phyloP scores from a whole-genome alignment of 768 basidiomycete species.

The Goffeauzyma gilvescens region DNA sequence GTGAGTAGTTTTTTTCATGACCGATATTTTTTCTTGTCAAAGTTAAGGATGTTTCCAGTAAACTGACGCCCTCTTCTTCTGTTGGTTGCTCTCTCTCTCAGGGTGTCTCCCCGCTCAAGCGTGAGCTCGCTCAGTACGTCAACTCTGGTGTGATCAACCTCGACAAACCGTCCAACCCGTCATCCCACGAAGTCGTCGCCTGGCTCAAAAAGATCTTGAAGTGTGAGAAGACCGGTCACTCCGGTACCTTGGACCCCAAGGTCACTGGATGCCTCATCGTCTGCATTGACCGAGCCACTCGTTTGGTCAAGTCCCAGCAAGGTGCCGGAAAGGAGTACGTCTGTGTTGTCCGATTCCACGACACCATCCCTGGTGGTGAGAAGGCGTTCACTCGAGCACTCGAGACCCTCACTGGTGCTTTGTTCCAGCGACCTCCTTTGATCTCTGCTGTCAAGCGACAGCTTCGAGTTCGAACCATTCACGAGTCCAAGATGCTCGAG shows the following conservation, averaged over 20 bases:
- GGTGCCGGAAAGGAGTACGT: conserved; percentile 99
- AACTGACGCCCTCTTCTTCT: neutral
- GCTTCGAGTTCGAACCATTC: conserved; percentile 87
- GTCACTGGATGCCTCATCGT: conserved; percentile 98
- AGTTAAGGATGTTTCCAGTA: no score
- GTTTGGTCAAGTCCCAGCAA: conserved; percentile 95
- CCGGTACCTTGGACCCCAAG: conserved; percentile 95
- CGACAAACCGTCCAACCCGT: conserved; percentile 98
- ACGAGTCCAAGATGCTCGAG: conserved; percentile 85
- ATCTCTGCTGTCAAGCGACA: conserved; percentile 99
- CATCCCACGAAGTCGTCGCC: conserved; percentile 96
- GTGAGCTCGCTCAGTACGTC: conserved; percentile 77
- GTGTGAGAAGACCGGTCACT: conserved; percentile 96
- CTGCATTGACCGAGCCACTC: conserved; percentile 94
- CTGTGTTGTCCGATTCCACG: conserved; percentile 82
- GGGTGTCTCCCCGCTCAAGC: conserved; percentile 83
- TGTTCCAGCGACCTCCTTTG: conserved; percentile 95
- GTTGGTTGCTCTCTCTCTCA: neutral
- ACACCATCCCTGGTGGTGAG: conserved; percentile 50
- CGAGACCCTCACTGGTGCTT: conserved; percentile 88
- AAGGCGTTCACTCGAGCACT: conserved; percentile 77
- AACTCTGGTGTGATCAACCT: conserved; percentile 98
- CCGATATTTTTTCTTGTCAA: neutral
- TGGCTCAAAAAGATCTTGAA: conserved; percentile 94
- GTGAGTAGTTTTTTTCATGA: conserved; percentile 11